Percentiles rank a stretch among this genome's conserved stretches.
These are phyloP conservation scores for Petunia secreta DNA, from an alignment of 257 asterid species.

Conservation along the genomic window DNA sequence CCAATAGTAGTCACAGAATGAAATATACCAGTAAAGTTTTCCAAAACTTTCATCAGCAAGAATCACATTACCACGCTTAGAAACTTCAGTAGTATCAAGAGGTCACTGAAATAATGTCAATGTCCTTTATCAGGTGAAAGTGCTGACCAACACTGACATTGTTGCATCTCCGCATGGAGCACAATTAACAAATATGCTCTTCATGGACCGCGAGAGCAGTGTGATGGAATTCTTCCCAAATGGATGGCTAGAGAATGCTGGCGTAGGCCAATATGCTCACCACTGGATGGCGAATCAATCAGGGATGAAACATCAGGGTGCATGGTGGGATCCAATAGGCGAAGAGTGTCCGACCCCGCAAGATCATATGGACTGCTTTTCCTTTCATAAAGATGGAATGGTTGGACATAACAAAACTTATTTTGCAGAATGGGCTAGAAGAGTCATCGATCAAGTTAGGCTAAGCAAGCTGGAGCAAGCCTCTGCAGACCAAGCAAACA, in stretches of 20 bases:
- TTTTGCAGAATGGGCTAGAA: constrained; percentile 43
- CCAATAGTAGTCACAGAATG: not conserved
- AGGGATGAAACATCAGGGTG: constrained; percentile 46
- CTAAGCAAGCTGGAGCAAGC: constrained; percentile 32
- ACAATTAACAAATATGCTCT: constrained; percentile 43
- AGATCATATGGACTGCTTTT: constrained; percentile 33
- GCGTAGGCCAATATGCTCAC: constrained; percentile 42
- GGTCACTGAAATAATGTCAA: not conserved
- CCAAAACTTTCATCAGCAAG: not conserved
- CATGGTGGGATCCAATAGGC: constrained; percentile 44
- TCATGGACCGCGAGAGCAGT: constrained; percentile 41
- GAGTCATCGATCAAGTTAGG: constrained; percentile 37
- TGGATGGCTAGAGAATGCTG: constrained; percentile 47
- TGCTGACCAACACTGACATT: constrained; percentile 38
- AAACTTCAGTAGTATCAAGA: not conserved
- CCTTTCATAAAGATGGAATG: constrained; percentile 39
- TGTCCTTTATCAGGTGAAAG: constrained; percentile 33
- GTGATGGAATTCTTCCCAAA: constrained; percentile 51
- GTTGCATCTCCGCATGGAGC: constrained; percentile 53
- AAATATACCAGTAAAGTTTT: not conserved
- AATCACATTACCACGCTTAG: not conserved
- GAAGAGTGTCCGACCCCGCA: constrained; percentile 40
- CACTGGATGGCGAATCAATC: constrained; percentile 48
- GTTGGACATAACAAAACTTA: constrained; percentile 44
- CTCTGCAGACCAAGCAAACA: constrained; percentile 1